Percentiles rank a stretch among this genome's conserved stretches.
Evolutionary conservation across 148 eudicot species (phyloP).

Genomic region (Silene uniflora): DNA sequence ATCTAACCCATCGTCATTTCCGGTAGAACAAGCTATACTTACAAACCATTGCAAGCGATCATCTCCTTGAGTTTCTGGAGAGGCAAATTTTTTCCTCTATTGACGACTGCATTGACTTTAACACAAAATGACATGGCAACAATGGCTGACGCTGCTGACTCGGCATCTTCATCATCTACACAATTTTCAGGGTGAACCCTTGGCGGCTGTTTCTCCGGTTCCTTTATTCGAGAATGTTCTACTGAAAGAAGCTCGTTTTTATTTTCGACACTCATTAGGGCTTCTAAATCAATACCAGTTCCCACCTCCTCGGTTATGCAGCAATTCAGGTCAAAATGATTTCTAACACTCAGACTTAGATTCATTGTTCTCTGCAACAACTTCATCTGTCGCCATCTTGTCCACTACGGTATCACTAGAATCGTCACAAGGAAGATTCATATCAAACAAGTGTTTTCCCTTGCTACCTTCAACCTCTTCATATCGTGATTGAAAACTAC

Average conservation of each 20-base stretch:
- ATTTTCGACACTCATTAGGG: constrained; percentile 23
- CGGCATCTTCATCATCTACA: constrained; percentile 19
- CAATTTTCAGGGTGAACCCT: constrained; percentile 23
- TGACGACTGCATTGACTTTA: constrained; percentile 15
- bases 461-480: constrained; percentile 29
- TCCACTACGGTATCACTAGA: constrained; percentile 27
- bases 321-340: constrained; percentile 69
- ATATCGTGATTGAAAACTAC: constrained; percentile 20
- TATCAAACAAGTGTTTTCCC: constrained; percentile 49
- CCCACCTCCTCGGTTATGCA: constrained; percentile 54
- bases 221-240: constrained; percentile 26
- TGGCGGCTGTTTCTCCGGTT: not conserved
- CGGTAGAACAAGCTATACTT: not conserved
- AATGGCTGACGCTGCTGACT: constrained; percentile 67
- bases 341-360: constrained; percentile 28
- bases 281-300: constrained; percentile 39
- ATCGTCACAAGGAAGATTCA: constrained; percentile 39
- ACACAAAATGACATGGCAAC: constrained; percentile 50
- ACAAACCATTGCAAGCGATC: not conserved
- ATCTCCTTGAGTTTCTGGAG: constrained; percentile 29
- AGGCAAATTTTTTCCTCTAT: constrained; percentile 14
- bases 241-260: constrained; percentile 18
- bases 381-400: constrained; percentile 28
- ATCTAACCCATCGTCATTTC: constrained; percentile 36
- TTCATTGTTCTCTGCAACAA: constrained; percentile 32